Evolutionary conservation across 305 asterid genomes (phyloP).

Genomic region (Solanum hybrid): DNA sequence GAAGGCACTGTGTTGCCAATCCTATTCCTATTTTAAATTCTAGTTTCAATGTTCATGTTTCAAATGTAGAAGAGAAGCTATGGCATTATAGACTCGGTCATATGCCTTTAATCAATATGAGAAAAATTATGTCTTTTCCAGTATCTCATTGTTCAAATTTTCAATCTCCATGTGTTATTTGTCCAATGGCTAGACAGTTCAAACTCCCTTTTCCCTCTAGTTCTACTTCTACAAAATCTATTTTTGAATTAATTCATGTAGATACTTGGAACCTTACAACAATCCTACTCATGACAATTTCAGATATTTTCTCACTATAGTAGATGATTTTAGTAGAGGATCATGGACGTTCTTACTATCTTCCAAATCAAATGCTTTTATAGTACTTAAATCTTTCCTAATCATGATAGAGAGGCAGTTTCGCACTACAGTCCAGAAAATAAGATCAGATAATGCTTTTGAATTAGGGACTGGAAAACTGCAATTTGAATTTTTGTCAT

Average conservation of each 20-base stretch:
- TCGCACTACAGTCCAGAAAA: background rate
- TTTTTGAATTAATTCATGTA: background rate
- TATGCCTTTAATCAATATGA: background rate
- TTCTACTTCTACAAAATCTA: background rate
- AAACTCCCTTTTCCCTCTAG: background rate
- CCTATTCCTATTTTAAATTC: no score
- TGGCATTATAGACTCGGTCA: no score
- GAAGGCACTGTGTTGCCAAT: no score
- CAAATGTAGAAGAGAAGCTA: no score
- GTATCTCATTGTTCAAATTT: no score
- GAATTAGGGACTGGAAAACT: no score
- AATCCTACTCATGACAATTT: background rate
- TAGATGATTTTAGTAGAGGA: background rate
- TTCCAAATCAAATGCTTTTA: background rate
- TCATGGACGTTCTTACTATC: background rate
- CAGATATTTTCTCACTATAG: background rate
- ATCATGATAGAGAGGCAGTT: background rate
- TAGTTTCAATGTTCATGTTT: no score
- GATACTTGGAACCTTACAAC: background rate
- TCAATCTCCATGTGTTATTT: no score
- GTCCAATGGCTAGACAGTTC: background rate
- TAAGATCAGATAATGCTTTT: no score
- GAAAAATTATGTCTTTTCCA: background rate
- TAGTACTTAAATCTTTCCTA: background rate
- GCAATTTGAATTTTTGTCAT: no score